Evolutionary conservation across 208 protist genomes (phyloP).

Genomic region (Borovskyia barvae): DNA sequence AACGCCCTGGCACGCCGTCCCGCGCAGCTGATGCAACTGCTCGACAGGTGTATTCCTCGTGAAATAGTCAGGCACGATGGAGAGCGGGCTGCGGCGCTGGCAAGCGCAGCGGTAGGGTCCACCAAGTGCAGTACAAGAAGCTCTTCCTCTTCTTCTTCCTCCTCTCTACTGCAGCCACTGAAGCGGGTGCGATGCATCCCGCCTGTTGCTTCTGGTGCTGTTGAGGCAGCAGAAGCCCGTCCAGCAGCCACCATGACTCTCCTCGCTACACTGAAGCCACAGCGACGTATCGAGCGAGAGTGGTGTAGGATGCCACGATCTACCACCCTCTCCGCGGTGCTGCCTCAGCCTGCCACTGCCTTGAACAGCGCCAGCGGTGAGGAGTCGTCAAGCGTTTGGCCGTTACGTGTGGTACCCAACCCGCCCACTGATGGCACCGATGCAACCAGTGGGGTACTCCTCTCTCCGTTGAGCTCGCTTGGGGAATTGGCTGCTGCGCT

Average conservation of each 20-base stretch:
- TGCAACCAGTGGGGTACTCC: neutral
- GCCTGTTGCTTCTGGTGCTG: too few species aligned
- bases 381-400: constrained; percentile 3
- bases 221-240: too few species aligned
- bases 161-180: too few species aligned
- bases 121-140: too few species aligned
- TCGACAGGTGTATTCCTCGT: constrained; percentile 4
- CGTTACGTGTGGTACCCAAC: constrained; percentile 5
- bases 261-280: constrained; percentile 2
- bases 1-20: constrained; percentile 1
- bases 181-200: too few species aligned
- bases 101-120: too few species aligned
- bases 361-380: neutral
- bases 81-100: too few species aligned
- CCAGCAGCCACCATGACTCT: too few species aligned
- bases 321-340: constrained; percentile 12
- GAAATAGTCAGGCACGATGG: too few species aligned
- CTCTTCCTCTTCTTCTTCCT: too few species aligned
- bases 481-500: constrained; percentile 13
- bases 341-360: neutral
- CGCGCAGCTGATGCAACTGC: constrained; percentile 15
- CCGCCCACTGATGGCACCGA: too few species aligned
- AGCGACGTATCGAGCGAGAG: constrained; percentile 8
- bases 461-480: constrained; percentile 11
- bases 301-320: constrained; percentile 8